Percentiles rank a stretch among this genome's conserved stretches.
Conservation (phyloP, 305 asterid species). For the Fraxinus latifolia region DNA sequence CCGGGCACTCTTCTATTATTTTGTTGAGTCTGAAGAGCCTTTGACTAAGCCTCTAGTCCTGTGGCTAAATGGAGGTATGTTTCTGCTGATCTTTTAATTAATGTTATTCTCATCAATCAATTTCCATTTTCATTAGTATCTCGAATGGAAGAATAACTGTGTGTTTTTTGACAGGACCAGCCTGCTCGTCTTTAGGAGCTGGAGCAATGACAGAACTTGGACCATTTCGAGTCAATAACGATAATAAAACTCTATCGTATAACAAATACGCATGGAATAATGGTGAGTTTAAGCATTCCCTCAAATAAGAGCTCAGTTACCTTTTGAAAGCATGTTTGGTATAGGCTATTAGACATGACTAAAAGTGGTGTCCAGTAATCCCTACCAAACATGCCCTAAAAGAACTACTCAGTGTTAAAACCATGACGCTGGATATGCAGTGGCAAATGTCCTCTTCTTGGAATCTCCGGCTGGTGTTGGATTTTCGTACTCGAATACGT, state of each 20-base stretch:
- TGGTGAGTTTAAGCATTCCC: conserved; percentile 15
- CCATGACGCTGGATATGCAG: conserved; percentile 16
- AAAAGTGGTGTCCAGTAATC: not conserved
- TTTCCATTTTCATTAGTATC: not conserved
- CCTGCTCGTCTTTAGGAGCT: conserved; percentile 38
- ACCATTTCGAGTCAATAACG: conserved; percentile 40
- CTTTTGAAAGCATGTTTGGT: not conserved
- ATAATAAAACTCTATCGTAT: conserved; percentile 40
- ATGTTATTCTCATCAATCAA: too few species aligned
- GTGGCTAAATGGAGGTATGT: too few species aligned
- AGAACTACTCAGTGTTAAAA: not conserved
- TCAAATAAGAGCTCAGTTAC: not conserved
- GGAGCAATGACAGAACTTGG: conserved; percentile 43
- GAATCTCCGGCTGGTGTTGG: conserved; percentile 49
- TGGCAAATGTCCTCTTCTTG: conserved; percentile 35
- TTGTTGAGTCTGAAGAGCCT: too few species aligned
- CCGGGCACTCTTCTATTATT: too few species aligned
- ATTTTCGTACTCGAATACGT: conserved; percentile 3
- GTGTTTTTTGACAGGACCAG: conserved; percentile 33
- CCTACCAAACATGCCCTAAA: not conserved
- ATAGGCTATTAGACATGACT: not conserved
- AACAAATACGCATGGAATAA: conserved; percentile 10
- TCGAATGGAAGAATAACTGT: not conserved
- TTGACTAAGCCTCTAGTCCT: too few species aligned
- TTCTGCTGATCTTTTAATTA: too few species aligned